phyloP scores from a whole-genome alignment of 495 filamentous ascomycete genomes.

The Daldinia caldariorum region DNA sequence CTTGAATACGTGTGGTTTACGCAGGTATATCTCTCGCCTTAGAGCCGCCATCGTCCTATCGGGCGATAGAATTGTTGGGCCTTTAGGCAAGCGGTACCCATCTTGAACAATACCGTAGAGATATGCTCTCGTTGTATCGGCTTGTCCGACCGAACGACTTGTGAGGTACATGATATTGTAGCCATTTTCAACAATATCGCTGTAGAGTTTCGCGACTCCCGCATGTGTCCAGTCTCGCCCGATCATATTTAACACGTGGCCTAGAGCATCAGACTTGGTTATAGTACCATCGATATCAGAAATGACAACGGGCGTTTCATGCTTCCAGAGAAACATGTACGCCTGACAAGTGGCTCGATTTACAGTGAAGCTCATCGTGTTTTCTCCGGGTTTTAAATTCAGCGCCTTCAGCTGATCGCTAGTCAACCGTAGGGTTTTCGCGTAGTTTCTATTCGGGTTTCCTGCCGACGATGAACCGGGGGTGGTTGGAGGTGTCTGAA shows the following conservation, averaged over 20 bases:
- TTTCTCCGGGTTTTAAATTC: constrained; percentile 82
- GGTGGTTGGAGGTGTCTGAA: constrained; percentile 81
- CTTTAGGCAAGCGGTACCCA: constrained; percentile 83
- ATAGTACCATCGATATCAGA: constrained; percentile 99
- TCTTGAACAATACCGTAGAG: constrained; percentile 90
- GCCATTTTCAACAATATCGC: constrained; percentile 92
- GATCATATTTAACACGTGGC: constrained; percentile 98
- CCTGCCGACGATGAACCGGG: constrained; percentile 66
- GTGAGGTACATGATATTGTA: constrained; percentile 99
- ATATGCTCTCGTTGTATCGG: constrained; percentile 91
- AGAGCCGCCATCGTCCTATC: constrained; percentile 97
- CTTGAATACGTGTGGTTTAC: constrained; percentile 99
- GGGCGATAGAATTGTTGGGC: constrained; percentile 92
- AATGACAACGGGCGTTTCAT: constrained; percentile 92
- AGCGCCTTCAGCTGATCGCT: constrained; percentile 93
- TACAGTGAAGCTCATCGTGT: constrained; percentile 94
- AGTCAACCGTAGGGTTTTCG: constrained; percentile 95
- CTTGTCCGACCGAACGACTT: constrained; percentile 89
- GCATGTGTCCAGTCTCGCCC: constrained; percentile 98
- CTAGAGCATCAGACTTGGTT: constrained; percentile 96
- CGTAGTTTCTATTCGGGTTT: constrained; percentile 85
- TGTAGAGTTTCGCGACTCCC: constrained; percentile 96
- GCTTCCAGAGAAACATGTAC: constrained; percentile 90
- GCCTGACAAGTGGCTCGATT: constrained; percentile 92
- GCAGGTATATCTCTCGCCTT: constrained; percentile 90